phyloP scores from a whole-genome alignment of 2,329 filamentous ascomycete species.

The Neopestalotiopsis sp. region DNA sequence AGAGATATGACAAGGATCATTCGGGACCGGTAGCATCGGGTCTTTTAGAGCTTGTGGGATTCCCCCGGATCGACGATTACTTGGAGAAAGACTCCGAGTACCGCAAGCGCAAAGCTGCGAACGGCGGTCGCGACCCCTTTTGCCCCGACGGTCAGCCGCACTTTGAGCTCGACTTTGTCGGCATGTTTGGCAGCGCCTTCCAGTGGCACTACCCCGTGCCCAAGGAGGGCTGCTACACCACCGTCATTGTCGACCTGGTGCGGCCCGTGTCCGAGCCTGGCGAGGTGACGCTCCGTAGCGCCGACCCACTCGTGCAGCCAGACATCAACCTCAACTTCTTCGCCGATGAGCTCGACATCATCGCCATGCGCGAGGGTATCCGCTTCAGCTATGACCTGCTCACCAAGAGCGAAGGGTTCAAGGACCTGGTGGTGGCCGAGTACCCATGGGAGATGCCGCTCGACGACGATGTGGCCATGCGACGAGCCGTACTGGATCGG shows the following conservation, averaged over 20 bases:
- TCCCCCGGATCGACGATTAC: conserved; percentile 62
- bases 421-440: conserved; percentile 55
- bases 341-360: conserved; percentile 58
- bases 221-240: conserved; percentile 54
- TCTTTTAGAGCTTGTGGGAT: conserved; percentile 57
- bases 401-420: conserved; percentile 61
- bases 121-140: conserved; percentile 57
- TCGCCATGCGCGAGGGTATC: conserved; percentile 64
- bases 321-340: conserved; percentile 67
- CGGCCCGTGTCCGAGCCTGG: conserved; percentile 51
- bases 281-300: conserved; percentile 60
- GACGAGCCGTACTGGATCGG: conserved; percentile 60
- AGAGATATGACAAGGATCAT: conserved; percentile 43
- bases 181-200: conserved; percentile 58
- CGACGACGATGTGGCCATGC: conserved; percentile 61
- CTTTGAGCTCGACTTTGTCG: conserved; percentile 67
- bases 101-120: conserved; percentile 43
- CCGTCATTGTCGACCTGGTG: conserved; percentile 58
- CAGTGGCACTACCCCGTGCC: conserved; percentile 53
- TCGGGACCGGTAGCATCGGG: conserved; percentile 47
- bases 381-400: conserved; percentile 63
- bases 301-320: conserved; percentile 62
- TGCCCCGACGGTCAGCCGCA: conserved; percentile 62
- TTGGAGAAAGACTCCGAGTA: conserved; percentile 57
- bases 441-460: conserved; percentile 68